Base-by-base conservation (phyloP, 2,329 filamentous ascomycete species). In the Neofusicoccum sp. region DNA sequence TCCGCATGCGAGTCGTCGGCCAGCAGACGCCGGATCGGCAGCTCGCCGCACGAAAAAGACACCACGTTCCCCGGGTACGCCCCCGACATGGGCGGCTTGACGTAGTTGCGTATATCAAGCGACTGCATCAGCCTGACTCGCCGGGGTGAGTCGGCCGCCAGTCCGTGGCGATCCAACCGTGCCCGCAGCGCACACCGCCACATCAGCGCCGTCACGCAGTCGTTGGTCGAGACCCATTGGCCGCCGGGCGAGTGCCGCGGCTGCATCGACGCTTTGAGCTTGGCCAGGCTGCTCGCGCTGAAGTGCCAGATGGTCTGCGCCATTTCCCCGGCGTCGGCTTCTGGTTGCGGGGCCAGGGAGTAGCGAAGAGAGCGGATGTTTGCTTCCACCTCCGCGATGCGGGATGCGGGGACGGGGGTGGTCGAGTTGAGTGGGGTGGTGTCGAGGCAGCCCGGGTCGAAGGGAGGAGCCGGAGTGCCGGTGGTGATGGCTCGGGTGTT, bases 181-280 rank as follows among this genome's bases (percentile, higher is more conserved):
- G 68, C 65, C 1, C 63, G 64, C 9, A 63, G 63, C 9, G 66
- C 61, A 16, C 59, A 58, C 24, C 63, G 63, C 68, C 68, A 69
- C 40, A 69, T 57, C n/a, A 68, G 26, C 1, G 64, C 65, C 30
- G 68, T 62, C 14, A 69, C 62, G 33, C 65, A 63, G 58, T 70
- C 68, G 61, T 69, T 69, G 3, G 66, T 69, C 20, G 68, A 69
- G 3, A 69, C 63, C 36, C 36, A 40, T 62, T 63, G 68, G 7
- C 40, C 51, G 28, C 51, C 58, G n/a, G 6, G 53, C 30, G 12
- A 28, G 43, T 34, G 34, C 33, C 7, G 61, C 57, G 30, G 62
- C 44, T 9, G 26, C 31, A 5, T 5, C n/a, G 48, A 11, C 16
- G 5, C 36, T 61, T 68, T 69, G 20, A 69, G 63, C 53, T 53